phyloP scores from a whole-genome alignment of 2,329 filamentous ascomycete species.

The Stagonosporopsis chrysanthemi region DNA sequence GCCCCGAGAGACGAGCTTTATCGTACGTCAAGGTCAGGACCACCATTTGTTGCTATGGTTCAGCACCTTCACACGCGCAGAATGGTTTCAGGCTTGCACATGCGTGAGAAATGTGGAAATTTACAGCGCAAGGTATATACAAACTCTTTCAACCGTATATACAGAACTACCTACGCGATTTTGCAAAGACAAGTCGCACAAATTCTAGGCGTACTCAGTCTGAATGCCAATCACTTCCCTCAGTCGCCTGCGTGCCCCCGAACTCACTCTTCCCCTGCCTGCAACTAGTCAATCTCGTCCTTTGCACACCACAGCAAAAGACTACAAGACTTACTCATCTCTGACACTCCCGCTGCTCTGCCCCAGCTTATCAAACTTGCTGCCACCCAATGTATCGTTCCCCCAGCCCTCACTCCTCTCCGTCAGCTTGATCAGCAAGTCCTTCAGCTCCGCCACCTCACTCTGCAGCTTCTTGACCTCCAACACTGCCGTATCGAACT shows the following conservation, averaged over 20 bases:
- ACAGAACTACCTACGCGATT: not conserved
- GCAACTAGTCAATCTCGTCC: not conserved
- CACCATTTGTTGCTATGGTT: not conserved
- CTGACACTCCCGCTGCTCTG: slow-evolving; percentile 37
- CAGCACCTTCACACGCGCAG: not conserved
- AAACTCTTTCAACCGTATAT: not conserved
- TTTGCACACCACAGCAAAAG: not conserved
- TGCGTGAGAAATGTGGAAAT: no score
- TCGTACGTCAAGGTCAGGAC: not conserved
- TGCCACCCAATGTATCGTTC: slow-evolving; percentile 41
- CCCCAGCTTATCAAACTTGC: slow-evolving; percentile 32
- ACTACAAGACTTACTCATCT: slow-evolving; percentile 19
- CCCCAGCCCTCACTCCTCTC: slow-evolving; percentile 39
- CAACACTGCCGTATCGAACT: slow-evolving; percentile 76
- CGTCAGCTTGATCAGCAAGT: slow-evolving; percentile 42
- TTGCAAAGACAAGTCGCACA: no score
- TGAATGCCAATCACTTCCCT: slow-evolving; percentile 29
- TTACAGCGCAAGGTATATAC: not conserved
- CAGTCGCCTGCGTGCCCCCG: slow-evolving; percentile 29
- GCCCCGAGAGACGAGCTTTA: no score
- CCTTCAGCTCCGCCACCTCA: slow-evolving; percentile 56
- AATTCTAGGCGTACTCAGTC: not conserved
- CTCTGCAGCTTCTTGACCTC: slow-evolving; percentile 61
- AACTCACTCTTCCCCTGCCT: slow-evolving; percentile 28
- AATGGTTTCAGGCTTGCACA: not conserved